Base-by-base conservation (phyloP, 257 asterid genomes). In the Scutellaria baicalensis region DNA sequence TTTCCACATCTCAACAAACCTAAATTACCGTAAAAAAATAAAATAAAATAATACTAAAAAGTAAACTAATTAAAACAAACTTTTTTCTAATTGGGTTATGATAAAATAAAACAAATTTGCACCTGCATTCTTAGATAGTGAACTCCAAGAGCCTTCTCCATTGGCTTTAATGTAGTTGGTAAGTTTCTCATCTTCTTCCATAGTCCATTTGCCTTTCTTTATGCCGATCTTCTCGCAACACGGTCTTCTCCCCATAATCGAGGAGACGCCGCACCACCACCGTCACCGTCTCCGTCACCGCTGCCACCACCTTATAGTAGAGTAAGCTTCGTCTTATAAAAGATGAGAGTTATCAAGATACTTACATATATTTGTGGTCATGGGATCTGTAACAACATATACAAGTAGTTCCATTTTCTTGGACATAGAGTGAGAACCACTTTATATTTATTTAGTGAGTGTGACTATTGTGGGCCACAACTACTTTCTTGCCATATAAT, bases 81-180 rank as follows among this genome's bases (percentile, higher is more conserved):
- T 27, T 27, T 27, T 2, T 27, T 27, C 33, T 2, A 27, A 5
- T 27, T 5, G 33, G 4, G n/a, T 42, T 6, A 9, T 17, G 20
- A 40, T 11, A 42, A 11, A 27, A 6, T n/a, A 1, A 12, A 9
- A 63, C 21, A 20, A n/a, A 14, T 6, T 14, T 4, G 7, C 63
- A 85, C 91, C 91, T 57, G 91, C 91, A 59, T 83, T 85, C 66
- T 78, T 77, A 63, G 91, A 88, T 44, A 85, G 79, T 66, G 91
- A 80, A 75, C 86, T 85, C 91, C 91, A 85, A 0, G 88, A 85
- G 36, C 91, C 91, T 14, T 85, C 88, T 10, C 91, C 91, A 69
- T 80, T 69, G 64, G 76, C 62, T 39, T 79, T 79, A 52, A 85
- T 79, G 81, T 85, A 85, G 39, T 74, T 81, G 13, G 65, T 70